Conservation (phyloP, 306 rosid species). For the Castanea sativa region DNA sequence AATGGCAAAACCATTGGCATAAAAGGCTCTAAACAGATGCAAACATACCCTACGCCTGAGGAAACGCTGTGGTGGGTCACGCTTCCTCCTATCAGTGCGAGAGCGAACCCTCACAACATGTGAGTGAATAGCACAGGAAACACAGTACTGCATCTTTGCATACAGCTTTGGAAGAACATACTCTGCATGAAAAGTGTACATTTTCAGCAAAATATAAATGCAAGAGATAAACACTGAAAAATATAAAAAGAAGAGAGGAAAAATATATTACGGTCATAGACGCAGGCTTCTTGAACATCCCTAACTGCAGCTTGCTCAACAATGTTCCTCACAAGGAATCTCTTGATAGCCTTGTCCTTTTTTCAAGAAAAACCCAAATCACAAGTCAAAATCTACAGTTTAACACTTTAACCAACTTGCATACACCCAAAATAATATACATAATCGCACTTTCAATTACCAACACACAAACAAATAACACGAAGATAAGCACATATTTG, state of each 20-base stretch:
- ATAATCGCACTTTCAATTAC: neutral
- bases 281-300: slow-evolving; percentile 96
- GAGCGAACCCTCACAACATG: slow-evolving; percentile 97
- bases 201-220: neutral
- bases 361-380: neutral
- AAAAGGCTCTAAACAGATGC: neutral
- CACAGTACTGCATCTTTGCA: slow-evolving; percentile 97
- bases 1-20: neutral
- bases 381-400: neutral
- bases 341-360: slow-evolving; percentile 83
- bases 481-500: too few relatives aligned
- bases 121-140: slow-evolving; percentile 94
- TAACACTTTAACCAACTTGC: neutral
- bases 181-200: slow-evolving; percentile 33
- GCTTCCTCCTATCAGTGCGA: slow-evolving; percentile 77
- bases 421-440: neutral
- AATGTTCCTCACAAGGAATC: slow-evolving; percentile 91
- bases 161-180: slow-evolving; percentile 91
- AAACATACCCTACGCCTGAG: slow-evolving; percentile 69
- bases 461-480: too few relatives aligned
- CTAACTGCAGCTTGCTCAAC: slow-evolving; percentile 98
- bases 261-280: slow-evolving; percentile 63
- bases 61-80: slow-evolving; percentile 87
- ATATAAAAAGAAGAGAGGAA: neutral
- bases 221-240: neutral